phyloP scores from a whole-genome alignment of 208 protist genomes.

The Kentomonas sorsogonicus region DNA sequence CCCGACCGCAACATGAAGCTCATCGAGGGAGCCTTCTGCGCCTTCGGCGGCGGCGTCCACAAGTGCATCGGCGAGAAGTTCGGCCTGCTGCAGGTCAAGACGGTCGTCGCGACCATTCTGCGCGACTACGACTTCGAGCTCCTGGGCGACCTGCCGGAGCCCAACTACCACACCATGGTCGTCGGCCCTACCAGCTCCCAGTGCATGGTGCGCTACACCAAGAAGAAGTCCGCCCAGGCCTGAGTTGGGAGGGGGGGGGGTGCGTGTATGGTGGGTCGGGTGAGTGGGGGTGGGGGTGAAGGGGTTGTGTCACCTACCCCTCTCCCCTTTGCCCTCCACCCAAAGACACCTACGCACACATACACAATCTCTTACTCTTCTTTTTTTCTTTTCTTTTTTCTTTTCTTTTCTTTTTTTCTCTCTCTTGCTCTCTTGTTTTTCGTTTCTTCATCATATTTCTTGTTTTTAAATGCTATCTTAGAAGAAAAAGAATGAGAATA shows the following conservation, averaged over 20 bases:
- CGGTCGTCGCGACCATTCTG: slow-evolving; percentile 79
- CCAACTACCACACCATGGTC: slow-evolving; percentile 88
- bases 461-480: no score
- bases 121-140: slow-evolving; percentile 88
- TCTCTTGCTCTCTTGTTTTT: slow-evolving; percentile 1
- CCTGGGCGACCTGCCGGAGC: slow-evolving; percentile 58
- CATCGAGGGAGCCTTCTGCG: slow-evolving; percentile 71
- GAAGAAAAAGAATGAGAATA: no score
- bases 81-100: slow-evolving; percentile 91
- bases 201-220: slow-evolving; percentile 71
- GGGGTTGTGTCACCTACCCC: no score
- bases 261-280: no score
- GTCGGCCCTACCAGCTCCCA: slow-evolving; percentile 67
- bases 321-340: no score
- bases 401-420: slow-evolving; percentile 5
- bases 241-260: background rate
- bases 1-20: slow-evolving; percentile 82
- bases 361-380: background rate
- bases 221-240: slow-evolving; percentile 36
- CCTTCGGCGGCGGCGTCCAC: slow-evolving; percentile 86
- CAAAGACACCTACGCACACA: background rate
- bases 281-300: no score
- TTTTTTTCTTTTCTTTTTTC: slow-evolving; percentile 9
- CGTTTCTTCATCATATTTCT: background rate
- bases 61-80: slow-evolving; percentile 93